Evolutionary conservation across 1,284 basidiomycete genomes (phyloP), one percentile per base, ranked within the genome.

Genomic region (Cerrena zonata): DNA sequence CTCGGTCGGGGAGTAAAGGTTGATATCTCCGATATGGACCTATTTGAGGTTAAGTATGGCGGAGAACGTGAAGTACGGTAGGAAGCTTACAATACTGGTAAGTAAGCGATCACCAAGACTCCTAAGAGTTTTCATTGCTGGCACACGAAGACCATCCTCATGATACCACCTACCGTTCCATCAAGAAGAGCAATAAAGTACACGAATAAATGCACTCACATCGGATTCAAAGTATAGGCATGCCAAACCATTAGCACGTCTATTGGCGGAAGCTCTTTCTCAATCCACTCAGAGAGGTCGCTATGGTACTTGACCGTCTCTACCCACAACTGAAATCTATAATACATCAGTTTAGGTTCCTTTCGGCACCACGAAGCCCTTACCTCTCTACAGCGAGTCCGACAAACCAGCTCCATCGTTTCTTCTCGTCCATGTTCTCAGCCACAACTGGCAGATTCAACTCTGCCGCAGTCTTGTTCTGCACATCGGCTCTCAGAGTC

Each of bases 231-330:
- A 26, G 50, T 34, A 40, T 58, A 58, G 15, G 57, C 51, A 36
- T 58, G 57, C 57, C 57, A 58, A 2, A 58, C 49, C 52, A 58
- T 56, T 7, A 56, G 47, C 37, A 58, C 57, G 40, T 58, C 57
- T 19, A 58, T 13, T 11, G 57, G 57, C 5, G 57, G 57, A 18
- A 57, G 22, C 15, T 52, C 48, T 5, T 51, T 37, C n/a, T 57
- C 43, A 3, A 57, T 37, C 55, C 55, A 57, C 49, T 47, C 19
- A 15, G 11, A 21, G 13, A 24, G 34, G 15, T 12, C 34, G 15
- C 36, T 4, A 26, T 13, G 18, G 27, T 21, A 42, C 13, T 12
- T n/a, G 15, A 39, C 38, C 23, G 18, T 37, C 23, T 47, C n/a
- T 2, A 49, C 30, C 55, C 55, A 57, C 15, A 41, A 23, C 34